Evolutionary conservation across 2,329 filamentous ascomycete genomes (phyloP).

Genomic region (Fusarium sp.): DNA sequence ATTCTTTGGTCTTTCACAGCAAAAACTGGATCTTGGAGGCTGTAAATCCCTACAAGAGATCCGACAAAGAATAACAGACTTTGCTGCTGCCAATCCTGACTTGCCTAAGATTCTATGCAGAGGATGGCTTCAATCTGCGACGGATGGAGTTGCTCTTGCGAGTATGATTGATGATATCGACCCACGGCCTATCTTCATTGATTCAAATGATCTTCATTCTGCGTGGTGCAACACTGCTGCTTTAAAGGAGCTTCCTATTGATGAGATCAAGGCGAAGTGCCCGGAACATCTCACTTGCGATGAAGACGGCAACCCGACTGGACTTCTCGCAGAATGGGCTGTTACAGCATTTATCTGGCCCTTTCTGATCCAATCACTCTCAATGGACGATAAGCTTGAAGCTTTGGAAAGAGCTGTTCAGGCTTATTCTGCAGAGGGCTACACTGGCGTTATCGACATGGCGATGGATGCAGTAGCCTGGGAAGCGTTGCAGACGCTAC

Average conservation of each 20-base stretch:
- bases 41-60: conserved; percentile 56
- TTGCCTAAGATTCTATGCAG: conserved; percentile 55
- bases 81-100: conserved; percentile 51
- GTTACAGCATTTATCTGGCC: conserved; percentile 58
- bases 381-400: conserved; percentile 51
- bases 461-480: conserved; percentile 60
- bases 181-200: conserved; percentile 58
- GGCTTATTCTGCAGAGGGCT: conserved; percentile 55
- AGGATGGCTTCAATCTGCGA: conserved; percentile 57
- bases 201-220: conserved; percentile 60
- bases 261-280: conserved; percentile 51
- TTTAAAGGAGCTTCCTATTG: conserved; percentile 53
- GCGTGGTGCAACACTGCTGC: conserved; percentile 60
- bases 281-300: conserved; percentile 57
- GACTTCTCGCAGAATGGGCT: conserved; percentile 56
- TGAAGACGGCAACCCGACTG: conserved; percentile 52
- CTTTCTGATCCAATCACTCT: conserved; percentile 50
- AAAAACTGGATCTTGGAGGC: conserved; percentile 53
- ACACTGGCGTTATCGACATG: conserved; percentile 61
- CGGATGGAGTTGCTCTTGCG: conserved; percentile 48
- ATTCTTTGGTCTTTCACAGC: conserved; percentile 56
- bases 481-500: conserved; percentile 51
- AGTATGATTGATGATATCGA: conserved; percentile 56
- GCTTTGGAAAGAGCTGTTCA: conserved; percentile 54
- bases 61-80: conserved; percentile 49